Evolutionary conservation across 257 asterid genomes (phyloP), one percentile per base, ranked within the genome.

Genomic region (Oldenlandia corymbosa): DNA sequence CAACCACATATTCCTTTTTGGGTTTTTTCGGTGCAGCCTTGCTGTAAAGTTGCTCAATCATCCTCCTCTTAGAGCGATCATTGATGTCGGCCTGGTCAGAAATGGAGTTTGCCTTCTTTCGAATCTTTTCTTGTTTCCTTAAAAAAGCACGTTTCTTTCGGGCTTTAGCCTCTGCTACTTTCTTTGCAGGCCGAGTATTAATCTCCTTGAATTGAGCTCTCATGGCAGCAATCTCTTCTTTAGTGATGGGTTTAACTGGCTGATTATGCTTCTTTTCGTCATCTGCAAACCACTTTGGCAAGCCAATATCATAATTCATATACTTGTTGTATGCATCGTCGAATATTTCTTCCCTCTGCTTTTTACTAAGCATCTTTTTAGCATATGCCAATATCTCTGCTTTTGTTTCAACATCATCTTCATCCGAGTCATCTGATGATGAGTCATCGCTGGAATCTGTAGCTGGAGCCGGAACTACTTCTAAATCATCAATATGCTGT

Each of bases 121-220:
- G 71, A 10, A 83, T 79, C 78, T 93, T 93, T 58, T 90, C 99
- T 10, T 85, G 85, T 63, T 74, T 79, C 62, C 84, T 87, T 6
- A 50, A 69, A 2, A 88, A 81, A 5, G 63, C 94, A 48, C 95
- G 79, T 74, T 87, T 93, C 85, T 90, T 87, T 5, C 97, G 85
- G 62, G 95, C 96, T 65, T 84, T 90, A 45, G 99, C 99, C 71
- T 93, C 73, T 0, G 97, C 99, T 12, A 90, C 97, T 77, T 93
- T 93, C 87, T 93, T 90, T 17, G 96, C 94, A 9, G 99, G 95
- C 48, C 99, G 88, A 61, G 97, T 90, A 72, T 93, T 80, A 16
- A 93, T 93, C 68, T 80, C 96, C 72, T 77, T 87, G 46, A 93
- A 90, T 21, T 90, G 96, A 24, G 94, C 94, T 67, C 62, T 79